Evolutionary conservation across 2,329 filamentous ascomycete genomes (phyloP).

Genomic region (Penicillium sp.): DNA sequence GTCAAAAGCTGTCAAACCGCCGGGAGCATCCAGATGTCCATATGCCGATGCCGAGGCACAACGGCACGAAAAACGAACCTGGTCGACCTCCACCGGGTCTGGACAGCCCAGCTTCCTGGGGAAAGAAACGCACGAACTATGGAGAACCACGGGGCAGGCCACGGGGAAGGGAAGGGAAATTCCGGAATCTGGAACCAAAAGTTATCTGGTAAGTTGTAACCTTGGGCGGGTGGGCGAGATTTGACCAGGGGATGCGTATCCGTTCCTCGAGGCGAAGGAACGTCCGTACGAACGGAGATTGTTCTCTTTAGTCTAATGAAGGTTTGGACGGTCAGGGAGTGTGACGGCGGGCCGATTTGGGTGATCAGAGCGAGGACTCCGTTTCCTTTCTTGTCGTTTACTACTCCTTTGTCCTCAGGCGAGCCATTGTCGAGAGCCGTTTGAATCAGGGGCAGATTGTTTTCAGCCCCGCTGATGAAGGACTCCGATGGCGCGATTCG

Average conservation of each 20-base stretch:
- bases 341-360: conserved; percentile 9
- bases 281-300: conserved; percentile 5
- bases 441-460: background rate
- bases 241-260: background rate
- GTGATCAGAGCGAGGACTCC: background rate
- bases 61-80: background rate
- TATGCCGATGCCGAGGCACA: conserved; percentile 5
- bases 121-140: background rate
- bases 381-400: background rate
- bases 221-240: background rate
- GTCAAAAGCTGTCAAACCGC: background rate
- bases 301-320: background rate
- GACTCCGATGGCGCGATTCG: background rate
- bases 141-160: background rate
- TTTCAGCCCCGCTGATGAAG: background rate
- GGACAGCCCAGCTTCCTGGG: background rate
- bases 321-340: background rate
- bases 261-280: conserved; percentile 9
- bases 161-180: background rate
- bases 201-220: background rate
- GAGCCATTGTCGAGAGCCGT: background rate
- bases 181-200: background rate
- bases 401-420: background rate
- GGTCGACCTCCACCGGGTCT: background rate
- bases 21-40: background rate